Conservation (phyloP, 495 filamentous ascomycete genomes). For the Lineolata rhizophorae region DNA sequence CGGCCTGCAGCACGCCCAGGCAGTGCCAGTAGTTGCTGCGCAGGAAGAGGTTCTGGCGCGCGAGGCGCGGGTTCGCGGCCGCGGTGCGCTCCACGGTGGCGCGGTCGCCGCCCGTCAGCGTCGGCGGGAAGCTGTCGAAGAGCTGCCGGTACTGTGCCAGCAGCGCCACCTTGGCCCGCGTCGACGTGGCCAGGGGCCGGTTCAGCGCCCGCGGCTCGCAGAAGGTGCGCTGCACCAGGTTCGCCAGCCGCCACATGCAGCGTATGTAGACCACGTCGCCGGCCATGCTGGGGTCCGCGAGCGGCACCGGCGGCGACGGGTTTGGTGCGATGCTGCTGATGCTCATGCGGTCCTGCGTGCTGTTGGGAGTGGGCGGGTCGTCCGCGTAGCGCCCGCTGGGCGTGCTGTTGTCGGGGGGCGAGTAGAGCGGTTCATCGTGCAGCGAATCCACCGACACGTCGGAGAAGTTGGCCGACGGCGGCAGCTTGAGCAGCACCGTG, state of each 20-base stretch:
- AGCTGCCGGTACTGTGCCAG: slow-evolving; percentile 37
- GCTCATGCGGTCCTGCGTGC: slow-evolving; percentile 15
- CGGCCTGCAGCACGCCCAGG: slow-evolving; percentile 43
- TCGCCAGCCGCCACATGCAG: slow-evolving; percentile 49
- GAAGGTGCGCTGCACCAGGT: slow-evolving; percentile 45
- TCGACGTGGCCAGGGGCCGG: slow-evolving; percentile 35
- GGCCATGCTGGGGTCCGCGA: slow-evolving; percentile 27
- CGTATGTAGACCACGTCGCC: slow-evolving; percentile 41
- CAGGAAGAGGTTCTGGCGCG: slow-evolving; percentile 45
- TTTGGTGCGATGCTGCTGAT: slow-evolving; percentile 18
- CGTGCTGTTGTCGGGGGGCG: slow-evolving; percentile 15
- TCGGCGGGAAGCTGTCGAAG: slow-evolving; percentile 37
- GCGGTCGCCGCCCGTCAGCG: slow-evolving; percentile 34
- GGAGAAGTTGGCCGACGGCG: slow-evolving; percentile 47
- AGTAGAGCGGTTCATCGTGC: slow-evolving; percentile 12
- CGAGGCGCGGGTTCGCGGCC: slow-evolving; percentile 29
- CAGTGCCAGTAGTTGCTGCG: slow-evolving; percentile 54
- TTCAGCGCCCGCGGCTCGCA: slow-evolving; percentile 43
- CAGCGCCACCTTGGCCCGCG: slow-evolving; percentile 35
- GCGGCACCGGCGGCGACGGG: slow-evolving; percentile 7
- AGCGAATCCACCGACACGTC: slow-evolving; percentile 49
- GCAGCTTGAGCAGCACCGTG: slow-evolving; percentile 49
- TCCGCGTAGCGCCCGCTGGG: slow-evolving; percentile 5
- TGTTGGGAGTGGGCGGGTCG: neutral
- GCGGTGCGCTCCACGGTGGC: slow-evolving; percentile 27